Evolutionary conservation across 257 asterid genomes (phyloP), one percentile per base, ranked within the genome.

Genomic region (Paulownia fortunei): DNA sequence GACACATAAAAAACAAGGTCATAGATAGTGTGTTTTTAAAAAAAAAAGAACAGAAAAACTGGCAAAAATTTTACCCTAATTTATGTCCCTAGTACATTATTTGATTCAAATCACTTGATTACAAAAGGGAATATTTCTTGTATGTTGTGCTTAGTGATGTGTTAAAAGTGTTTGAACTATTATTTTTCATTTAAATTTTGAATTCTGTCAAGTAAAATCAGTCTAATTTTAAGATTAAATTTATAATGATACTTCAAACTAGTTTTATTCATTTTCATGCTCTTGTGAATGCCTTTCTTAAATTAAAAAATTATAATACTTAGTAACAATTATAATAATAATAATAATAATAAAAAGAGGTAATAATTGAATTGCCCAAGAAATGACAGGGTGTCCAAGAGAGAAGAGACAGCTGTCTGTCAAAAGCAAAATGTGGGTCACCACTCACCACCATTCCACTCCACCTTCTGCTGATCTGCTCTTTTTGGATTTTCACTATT

Each of bases 401-500:
- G 18, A 64, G 66, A 46, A 49, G 54, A 42, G 71, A 79, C 83
- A 21, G 19, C 23, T 65, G 15, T 30, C 68, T 30, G 69, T 79
- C 76, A 73, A 74, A 42, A 74, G 68, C 80, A 67, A 75, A 74
- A 67, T 24, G 80, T 74, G 77, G 81, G 74, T 27, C 84, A 69
- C 84, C 77, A 75, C 79, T 4, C 72, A 39, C 74, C 64, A 78
- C 68, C 16, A 42, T 18, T 30, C 79, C 76, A 73, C 32, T 71
- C 77, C 61, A 27, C 37, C n/a, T 49, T 19, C 30, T 2, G 1
- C n/a, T n/a, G n/a, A n/a, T n/a, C n/a, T 30, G 36, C 4, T 2
- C 36, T 30, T 4, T 30, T 54, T 39, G 36, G 23, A 16, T 30
- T n/a, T n/a, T n/a, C n/a, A n/a, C n/a, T n/a, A n/a, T n/a, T n/a